phyloP scores from a whole-genome alignment of 2,329 filamentous ascomycete species.

The Parastagonospora avenae region DNA sequence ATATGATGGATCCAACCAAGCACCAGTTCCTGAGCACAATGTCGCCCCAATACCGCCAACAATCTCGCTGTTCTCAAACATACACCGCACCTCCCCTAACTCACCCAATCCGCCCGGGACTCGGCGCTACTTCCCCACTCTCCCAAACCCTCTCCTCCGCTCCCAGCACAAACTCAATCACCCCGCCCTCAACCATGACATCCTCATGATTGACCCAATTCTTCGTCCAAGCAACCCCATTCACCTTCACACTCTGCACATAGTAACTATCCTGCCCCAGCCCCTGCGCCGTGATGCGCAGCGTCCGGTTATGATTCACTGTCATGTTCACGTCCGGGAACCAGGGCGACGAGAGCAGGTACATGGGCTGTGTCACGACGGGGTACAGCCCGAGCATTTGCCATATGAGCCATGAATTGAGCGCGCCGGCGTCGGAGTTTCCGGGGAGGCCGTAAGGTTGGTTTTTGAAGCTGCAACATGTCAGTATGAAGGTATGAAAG shows the following conservation, averaged over 20 bases:
- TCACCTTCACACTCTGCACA: slow-evolving; percentile 69
- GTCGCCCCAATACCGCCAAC: no score
- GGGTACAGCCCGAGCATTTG: slow-evolving; percentile 54
- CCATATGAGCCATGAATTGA: slow-evolving; percentile 57
- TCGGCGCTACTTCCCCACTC: slow-evolving; percentile 57
- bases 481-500: background rate
- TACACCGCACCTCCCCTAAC: background rate
- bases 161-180: slow-evolving; percentile 56
- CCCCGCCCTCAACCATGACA: slow-evolving; percentile 56
- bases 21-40: no score
- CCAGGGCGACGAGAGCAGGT: slow-evolving; percentile 59
- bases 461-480: slow-evolving; percentile 24
- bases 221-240: slow-evolving; percentile 65
- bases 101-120: slow-evolving; percentile 47
- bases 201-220: slow-evolving; percentile 71
- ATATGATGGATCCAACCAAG: no score
- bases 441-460: slow-evolving; percentile 46
- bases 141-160: slow-evolving; percentile 53
- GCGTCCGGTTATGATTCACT: slow-evolving; percentile 55
- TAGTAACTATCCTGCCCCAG: slow-evolving; percentile 57
- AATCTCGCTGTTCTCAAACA: no score
- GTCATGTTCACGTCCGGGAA: slow-evolving; percentile 61
- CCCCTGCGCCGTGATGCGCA: slow-evolving; percentile 61
- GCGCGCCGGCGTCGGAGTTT: slow-evolving; percentile 51
- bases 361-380: slow-evolving; percentile 69